Percentiles rank a stretch among this genome's conserved stretches.
Conservation (phyloP, 306 rosid species). For the Quercus ilex region DNA sequence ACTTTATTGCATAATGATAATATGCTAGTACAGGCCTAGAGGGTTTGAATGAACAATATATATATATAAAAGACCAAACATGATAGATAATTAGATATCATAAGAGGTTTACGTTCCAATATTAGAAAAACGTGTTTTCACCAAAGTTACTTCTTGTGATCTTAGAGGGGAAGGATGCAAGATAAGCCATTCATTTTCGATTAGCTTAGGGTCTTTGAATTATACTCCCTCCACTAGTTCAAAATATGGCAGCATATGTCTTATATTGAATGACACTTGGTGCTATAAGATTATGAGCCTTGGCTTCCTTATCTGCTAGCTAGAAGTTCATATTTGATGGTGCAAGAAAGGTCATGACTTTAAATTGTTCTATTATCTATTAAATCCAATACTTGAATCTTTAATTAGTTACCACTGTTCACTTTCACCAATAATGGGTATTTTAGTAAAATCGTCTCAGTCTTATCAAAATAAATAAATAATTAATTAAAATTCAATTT, state of each 20-base stretch:
- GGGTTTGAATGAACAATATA: not conserved
- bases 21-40: not conserved
- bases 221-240: not conserved
- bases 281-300: not conserved
- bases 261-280: not conserved
- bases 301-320: slow-evolving; percentile 1
- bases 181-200: too few species aligned
- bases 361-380: not conserved
- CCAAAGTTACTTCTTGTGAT: too few species aligned
- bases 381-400: not conserved
- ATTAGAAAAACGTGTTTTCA: not conserved
- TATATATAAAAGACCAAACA: not conserved
- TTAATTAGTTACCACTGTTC: not conserved
- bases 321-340: not conserved
- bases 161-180: not conserved
- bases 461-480: not conserved
- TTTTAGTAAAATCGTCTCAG: not conserved
- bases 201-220: not conserved
- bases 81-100: not conserved
- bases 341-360: slow-evolving; percentile 25
- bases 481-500: too few species aligned
- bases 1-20: not conserved
- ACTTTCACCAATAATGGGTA: not conserved
- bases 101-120: not conserved
- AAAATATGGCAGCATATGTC: not conserved